These are phyloP conservation scores for Elongisporangium senticosum DNA, from an alignment of 352 stramenopile species.

Conservation along the genomic window DNA sequence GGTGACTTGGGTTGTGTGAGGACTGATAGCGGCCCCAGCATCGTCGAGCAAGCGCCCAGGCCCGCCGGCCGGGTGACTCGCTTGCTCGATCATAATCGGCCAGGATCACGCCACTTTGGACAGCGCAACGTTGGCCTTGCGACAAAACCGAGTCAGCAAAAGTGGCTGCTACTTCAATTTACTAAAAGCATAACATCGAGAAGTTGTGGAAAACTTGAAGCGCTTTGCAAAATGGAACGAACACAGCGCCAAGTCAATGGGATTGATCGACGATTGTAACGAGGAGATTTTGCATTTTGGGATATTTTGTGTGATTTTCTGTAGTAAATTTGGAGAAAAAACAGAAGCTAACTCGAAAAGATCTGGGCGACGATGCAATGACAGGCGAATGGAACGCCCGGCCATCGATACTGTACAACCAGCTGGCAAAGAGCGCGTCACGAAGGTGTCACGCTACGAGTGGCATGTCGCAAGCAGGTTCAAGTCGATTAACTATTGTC, in stretches of 20 bases:
- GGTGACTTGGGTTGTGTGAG: conserved; percentile 22
- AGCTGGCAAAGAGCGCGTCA: not conserved
- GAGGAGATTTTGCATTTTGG: too few species aligned
- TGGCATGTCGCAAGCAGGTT: not conserved
- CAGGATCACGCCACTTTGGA: not conserved
- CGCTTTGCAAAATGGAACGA: too few species aligned
- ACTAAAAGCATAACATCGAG: not conserved
- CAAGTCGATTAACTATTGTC: not conserved
- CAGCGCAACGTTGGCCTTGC: not conserved
- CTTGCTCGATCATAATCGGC: not conserved
- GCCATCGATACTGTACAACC: not conserved
- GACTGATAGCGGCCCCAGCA: not conserved
- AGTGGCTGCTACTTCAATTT: not conserved
- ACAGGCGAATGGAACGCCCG: not conserved
- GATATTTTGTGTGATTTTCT: too few species aligned
- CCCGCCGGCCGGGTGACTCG: not conserved
- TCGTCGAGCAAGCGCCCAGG: not conserved
- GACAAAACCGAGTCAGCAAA: not conserved
- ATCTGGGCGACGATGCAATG: not conserved
- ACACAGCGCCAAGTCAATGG: too few species aligned
- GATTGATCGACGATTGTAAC: too few species aligned
- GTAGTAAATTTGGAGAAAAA: too few species aligned
- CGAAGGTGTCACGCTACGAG: not conserved
- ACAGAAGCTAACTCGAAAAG: too few species aligned
- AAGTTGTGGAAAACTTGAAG: not conserved